Base-by-base conservation (phyloP, 2,329 filamentous ascomycete genomes). In the Calonectria henricotiae region DNA sequence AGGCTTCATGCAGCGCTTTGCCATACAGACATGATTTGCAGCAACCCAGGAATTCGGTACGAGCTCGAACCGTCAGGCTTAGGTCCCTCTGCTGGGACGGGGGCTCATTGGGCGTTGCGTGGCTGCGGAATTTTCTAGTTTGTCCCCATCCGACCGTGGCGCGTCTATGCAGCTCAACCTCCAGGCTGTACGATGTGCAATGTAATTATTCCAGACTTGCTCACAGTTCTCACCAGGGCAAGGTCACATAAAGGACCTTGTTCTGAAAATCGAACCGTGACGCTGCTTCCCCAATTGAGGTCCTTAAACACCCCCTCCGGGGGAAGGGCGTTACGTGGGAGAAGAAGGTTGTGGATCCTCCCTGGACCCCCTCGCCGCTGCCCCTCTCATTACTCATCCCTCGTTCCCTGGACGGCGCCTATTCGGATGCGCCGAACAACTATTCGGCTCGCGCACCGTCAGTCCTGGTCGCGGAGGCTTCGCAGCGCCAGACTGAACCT, bases 11-110 rank as follows among this genome's bases (percentile, higher is more conserved):
- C 76, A 78, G 73, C 69, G 55, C 46, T 75, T 71, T 65, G 70
- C 73, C 68, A 73, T 70, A 73, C 76, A 78, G 63, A 65, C 77
- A 79, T 81, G 78, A 81, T 81, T 81, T 78, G 77, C 76, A 80
- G 71, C 68, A 74, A 73, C 70, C 76, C 76, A 77, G 69, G 69
- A 70, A 65, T 72, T 69, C 73, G 75, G 74, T 73, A 74, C 76
- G 44, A 62, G 63, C 67, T 75, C 46, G 68, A 75, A 69, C 67
- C 54, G 72, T 73, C 69, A 73, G 47, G 58, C 67, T 70, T 74
- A 66, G 68, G 60, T 37, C 65, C 67, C 68, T 54, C 62, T 35
- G 44, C 62, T 63, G 66, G 68, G 32, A 58, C 44, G 43, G 60
- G 44, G 65, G 71, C 69, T 74, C 51, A 72, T 73, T 75, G 75